Evolutionary conservation across 208 protist species (phyloP), one percentile per base, ranked within the genome.

Genomic region (Phytomonas sp.): DNA sequence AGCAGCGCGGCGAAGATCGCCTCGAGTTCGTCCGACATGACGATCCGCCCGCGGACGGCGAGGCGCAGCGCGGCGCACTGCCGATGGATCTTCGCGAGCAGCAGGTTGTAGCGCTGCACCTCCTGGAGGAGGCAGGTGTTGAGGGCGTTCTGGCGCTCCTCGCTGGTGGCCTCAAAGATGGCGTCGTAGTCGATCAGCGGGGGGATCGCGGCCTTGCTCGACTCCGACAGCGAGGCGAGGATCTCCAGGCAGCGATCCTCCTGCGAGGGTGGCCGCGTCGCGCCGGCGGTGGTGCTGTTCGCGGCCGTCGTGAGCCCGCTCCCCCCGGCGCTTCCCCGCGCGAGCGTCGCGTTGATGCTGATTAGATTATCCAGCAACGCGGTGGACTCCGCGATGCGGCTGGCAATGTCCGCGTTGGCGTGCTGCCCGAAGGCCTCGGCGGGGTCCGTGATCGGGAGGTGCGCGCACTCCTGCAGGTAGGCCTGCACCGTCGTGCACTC

Each of bases 351-450:
- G 79, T 96, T 92, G 56, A 92, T 77, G 60, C 80, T 83, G 34
- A 99, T 88, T n/a, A 99, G 74, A 64, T 95, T 97, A 15, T 98
- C 91, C 4, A 99, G 79, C 62, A 99, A 71, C 53, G 76, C 68
- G 5, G 79, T 94, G 4, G 97, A 95, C 64, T 98, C 92, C 36
- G 95, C 72, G 62, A 99, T 99, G 53, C 97, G 93, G 64, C 94
- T 98, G 20, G 96, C 83, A 64, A 99, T 99, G 75, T 99, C 97
- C 0, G 98, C 98, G 82, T 99, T 99, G 28, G 88, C 77, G 82
- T 99, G 98, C 81, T 99, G 98, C 17, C 98, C 98, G 79, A 99
- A 99, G 17, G 97, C 97, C 78, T 98, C 96, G 20, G 98, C 96
- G 4, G 85, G 87, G 88, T 99, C 98, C 23, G 87, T 91, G 68